These are phyloP conservation scores for Brassica rapa DNA, from an alignment of 345 rosid species.

Conservation along the genomic window DNA sequence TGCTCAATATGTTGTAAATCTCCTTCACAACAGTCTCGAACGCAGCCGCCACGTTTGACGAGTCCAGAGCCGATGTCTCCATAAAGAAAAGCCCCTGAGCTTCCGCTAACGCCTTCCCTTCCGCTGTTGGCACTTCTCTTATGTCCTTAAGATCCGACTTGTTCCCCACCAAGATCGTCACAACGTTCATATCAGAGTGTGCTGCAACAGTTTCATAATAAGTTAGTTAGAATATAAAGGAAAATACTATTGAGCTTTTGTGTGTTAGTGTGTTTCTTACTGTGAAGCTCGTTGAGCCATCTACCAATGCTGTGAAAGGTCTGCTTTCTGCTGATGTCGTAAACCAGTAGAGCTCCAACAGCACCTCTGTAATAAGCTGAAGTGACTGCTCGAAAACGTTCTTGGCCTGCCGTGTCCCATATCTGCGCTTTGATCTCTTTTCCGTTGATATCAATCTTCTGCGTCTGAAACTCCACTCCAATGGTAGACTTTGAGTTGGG, in stretches of 20 bases:
- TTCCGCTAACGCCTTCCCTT: conserved; percentile 89
- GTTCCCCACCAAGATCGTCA: conserved; percentile 89
- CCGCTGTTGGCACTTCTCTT: conserved; percentile 82
- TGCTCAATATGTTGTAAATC: conserved; percentile 84
- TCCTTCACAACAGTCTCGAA: conserved; percentile 90
- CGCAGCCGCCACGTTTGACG: conserved; percentile 87
- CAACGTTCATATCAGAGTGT: conserved; percentile 97
- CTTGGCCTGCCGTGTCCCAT: conserved; percentile 99
- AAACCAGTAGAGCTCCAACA: conserved; percentile 95
- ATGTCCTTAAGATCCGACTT: conserved; percentile 89
- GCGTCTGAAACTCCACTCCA: conserved; percentile 99
- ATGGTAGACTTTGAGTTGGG: conserved; percentile 95
- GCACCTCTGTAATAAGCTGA: conserved; percentile 98
- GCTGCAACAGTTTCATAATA: conserved; percentile 53
- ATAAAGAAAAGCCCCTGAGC: conserved; percentile 86
- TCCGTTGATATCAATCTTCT: conserved; percentile 82
- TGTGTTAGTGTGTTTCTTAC: conserved; percentile 51
- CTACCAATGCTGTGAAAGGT: conserved; percentile 86
- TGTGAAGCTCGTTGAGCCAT: conserved; percentile 98
- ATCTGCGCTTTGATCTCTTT: conserved; percentile 96
- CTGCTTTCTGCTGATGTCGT: conserved; percentile 89
- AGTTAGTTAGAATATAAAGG: neutral
- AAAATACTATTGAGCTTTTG: neutral
- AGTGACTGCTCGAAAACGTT: conserved; percentile 96
- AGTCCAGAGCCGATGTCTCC: conserved; percentile 96